Evolutionary conservation across 306 rosid genomes (phyloP), one percentile per base, ranked within the genome.

Genomic region (Vigna reflexopilosa): DNA sequence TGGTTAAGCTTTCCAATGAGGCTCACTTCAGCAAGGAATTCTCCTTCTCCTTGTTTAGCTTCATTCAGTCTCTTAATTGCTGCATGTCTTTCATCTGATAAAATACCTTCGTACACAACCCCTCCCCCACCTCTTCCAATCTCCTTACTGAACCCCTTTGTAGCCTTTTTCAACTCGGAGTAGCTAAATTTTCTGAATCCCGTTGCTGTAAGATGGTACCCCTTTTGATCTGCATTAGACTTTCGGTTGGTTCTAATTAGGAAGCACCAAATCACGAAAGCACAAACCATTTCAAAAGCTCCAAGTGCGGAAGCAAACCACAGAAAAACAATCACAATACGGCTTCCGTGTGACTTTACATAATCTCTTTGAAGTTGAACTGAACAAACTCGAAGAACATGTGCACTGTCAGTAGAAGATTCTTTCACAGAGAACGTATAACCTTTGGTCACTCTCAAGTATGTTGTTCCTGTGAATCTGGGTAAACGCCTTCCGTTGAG

Each of bases 1-100:
- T 81, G 85, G 55, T 81, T 81, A 26, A 68, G 77, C 67, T 73
- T 76, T 30, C 85, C 85, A 50, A 81, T 81, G 73, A 76, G 47
- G 52, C 77, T 44, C 9, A 76, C 77, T 76, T 81, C 85, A 13
- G 81, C 81, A 1, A 76, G 81, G 13, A 81, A 81, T 2, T 68
- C 81, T 1, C 57, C 73, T 76, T 81, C 85, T 38, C 81, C 85
- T 81, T 42, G 77, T 59, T 51, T 59, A n/a, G 87, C 89, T n/a
- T 72, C 81, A 10, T 72, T 34, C 0, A 89, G 87, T 26, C 67
- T 38, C 70, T 89, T 87, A 10, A 87, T 58, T 17, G 93, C 91
- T 0, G 80, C 89, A 7, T 81, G 74, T 45, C 50, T 45, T 12
- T 12, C 15, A 45, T 45, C 50, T 58, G n/a, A 26, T 58, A 58